Percentiles rank a stretch among this genome's conserved stretches.
These are phyloP conservation scores for Corylus avellana DNA, from an alignment of 306 rosid species.

Conservation along the genomic window DNA sequence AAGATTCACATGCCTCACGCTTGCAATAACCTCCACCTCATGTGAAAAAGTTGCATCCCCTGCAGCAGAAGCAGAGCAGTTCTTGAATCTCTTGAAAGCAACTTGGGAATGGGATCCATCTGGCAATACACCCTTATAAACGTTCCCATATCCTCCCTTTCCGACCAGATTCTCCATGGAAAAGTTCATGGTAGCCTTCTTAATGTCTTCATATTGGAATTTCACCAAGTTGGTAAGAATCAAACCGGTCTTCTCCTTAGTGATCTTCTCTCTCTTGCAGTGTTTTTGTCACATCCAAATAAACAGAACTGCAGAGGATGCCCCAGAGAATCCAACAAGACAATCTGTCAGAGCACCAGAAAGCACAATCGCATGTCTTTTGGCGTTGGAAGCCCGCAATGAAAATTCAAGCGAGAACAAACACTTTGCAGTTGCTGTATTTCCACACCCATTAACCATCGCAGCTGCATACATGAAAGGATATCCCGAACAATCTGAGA, in stretches of 20 bases:
- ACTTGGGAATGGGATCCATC: conserved; percentile 35
- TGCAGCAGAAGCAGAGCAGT: conserved; percentile 28
- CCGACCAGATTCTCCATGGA: conserved; percentile 33
- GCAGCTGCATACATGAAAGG: conserved; percentile 37
- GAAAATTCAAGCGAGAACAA: conserved; percentile 27
- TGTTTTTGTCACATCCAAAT: conserved; percentile 24
- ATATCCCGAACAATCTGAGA: conserved; percentile 13
- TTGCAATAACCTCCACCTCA: conserved; percentile 31
- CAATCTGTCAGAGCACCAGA: conserved; percentile 14
- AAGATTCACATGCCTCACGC: conserved; percentile 37
- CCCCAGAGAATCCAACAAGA: conserved; percentile 16
- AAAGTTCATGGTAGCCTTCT: conserved; percentile 27
- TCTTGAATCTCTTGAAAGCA: conserved; percentile 40
- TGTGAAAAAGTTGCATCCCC: conserved; percentile 29
- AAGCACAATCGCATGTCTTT: neutral
- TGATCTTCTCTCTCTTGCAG: conserved; percentile 12
- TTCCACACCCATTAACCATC: conserved; percentile 30
- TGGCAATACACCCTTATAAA: conserved; percentile 28
- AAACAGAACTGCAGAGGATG: conserved; percentile 7
- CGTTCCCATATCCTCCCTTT: conserved; percentile 31
- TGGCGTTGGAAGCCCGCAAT: neutral
- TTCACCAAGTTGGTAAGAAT: conserved; percentile 2
- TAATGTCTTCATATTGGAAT: conserved; percentile 25
- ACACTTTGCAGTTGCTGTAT: conserved; percentile 30
- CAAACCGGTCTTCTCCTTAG: neutral